phyloP scores from a whole-genome alignment of 2,329 filamentous ascomycete genomes.

The Pyrenophora teres region DNA sequence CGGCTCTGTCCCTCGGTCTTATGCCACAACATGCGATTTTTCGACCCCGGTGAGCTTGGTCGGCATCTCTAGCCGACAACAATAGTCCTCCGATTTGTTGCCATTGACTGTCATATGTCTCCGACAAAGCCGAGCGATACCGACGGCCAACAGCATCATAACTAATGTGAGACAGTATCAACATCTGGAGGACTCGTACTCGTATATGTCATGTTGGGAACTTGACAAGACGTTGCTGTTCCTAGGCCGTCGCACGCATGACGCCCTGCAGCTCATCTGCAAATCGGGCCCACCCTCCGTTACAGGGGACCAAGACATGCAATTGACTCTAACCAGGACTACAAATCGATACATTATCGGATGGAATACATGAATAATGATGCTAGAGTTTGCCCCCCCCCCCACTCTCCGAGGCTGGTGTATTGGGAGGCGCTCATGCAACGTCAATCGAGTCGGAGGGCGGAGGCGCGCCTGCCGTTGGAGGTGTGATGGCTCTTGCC shows the following conservation, averaged over 20 bases:
- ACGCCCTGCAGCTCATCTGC: conserved; percentile 16
- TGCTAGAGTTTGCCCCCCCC: conserved; percentile 9
- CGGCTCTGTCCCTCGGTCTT: conserved; percentile 8
- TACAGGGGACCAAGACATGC: conserved; percentile 9
- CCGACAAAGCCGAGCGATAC: conserved; percentile 7
- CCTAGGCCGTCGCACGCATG: neutral
- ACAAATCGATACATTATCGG: conserved; percentile 5
- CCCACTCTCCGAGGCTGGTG: conserved; percentile 15
- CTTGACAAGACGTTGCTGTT: neutral
- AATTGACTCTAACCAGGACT: conserved; percentile 5
- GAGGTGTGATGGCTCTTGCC: too few species aligned
- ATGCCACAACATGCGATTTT: conserved; percentile 8
- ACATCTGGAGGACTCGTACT: too few species aligned
- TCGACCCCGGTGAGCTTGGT: neutral
- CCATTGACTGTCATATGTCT: neutral
- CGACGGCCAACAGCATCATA: neutral
- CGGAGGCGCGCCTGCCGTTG: too few species aligned
- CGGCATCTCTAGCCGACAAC: conserved; percentile 7
- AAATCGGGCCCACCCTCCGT: conserved; percentile 16
- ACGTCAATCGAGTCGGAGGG: neutral
- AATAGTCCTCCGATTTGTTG: conserved; percentile 8
- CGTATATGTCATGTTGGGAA: neutral
- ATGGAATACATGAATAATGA: conserved; percentile 8
- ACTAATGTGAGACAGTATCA: neutral
- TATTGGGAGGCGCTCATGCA: conserved; percentile 8